Evolutionary conservation across 2,329 filamentous ascomycete species (phyloP), one percentile per base, ranked within the genome.

Genomic region (Nothopassalora personata): DNA sequence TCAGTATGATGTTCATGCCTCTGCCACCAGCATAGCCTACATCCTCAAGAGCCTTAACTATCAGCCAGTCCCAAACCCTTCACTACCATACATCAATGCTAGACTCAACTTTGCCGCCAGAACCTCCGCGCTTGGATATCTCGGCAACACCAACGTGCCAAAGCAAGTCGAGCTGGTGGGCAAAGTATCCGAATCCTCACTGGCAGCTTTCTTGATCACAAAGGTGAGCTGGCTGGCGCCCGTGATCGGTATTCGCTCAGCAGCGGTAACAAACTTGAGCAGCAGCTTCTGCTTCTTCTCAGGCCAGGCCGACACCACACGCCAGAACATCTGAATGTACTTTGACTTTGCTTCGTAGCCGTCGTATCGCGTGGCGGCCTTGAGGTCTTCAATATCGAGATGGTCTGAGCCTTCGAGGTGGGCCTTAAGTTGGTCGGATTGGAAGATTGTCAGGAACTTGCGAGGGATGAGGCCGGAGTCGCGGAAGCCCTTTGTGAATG

Each of bases 111-210:
- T 90, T 75, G 87, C 81, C 71, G 81, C 81, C 70, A 99, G 72
- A 36, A 89, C 83, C 60, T 88, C 85, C 70, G 80, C 84, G 43
- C 83, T 84, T 56, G 77, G 81, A 73, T 97, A 99, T 74, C 92
- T 87, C 1, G 94, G 94, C 61, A 99, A 74, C 64, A 96, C 76
- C 49, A 99, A 75, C 51, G 89, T 92, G 1, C 93, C 91, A 76
- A 96, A 97, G 74, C 94, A 99, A 0, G 94, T 99, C 69, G 91
- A 88, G 61, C 90, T 93, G 5, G 89, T 96, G 3, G 94, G 94
- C 67, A 99, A 69, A 66, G 76, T 73, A 62, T 78, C 73, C 65
- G 81, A n/a, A 36, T 60, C 81, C 61, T 82, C 87, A 56, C 86
- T 80, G 15, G 89, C 86, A 70, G 91, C 91, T 68, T 83, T 86